These are phyloP conservation scores for Aspergillus glaucus DNA, from an alignment of 2,329 filamentous ascomycete genomes.

Conservation along the genomic window DNA sequence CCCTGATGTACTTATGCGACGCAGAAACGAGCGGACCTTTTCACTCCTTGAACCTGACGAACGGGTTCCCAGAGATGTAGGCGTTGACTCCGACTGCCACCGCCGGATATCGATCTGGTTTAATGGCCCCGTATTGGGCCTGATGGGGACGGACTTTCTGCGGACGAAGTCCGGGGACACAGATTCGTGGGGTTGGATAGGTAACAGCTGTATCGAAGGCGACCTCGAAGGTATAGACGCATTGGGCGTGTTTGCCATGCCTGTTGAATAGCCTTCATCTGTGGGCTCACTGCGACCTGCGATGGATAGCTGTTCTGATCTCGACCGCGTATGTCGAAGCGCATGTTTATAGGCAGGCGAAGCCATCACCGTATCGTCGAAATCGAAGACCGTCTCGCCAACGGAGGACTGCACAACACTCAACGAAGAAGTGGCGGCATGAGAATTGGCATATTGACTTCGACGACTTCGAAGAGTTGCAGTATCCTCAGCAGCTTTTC, in stretches of 20 bases:
- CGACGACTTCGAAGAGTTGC: slow-evolving; percentile 24
- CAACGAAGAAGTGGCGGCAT: slow-evolving; percentile 19
- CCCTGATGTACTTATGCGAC: slow-evolving; percentile 9
- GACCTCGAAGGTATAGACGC: slow-evolving; percentile 6
- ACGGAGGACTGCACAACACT: slow-evolving; percentile 19
- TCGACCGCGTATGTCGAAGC: slow-evolving; percentile 9
- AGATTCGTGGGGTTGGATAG: slow-evolving; percentile 10
- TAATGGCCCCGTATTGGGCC: slow-evolving; percentile 3
- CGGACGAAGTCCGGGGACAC: slow-evolving; percentile 10
- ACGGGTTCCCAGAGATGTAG: slow-evolving; percentile 1
- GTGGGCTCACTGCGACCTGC: slow-evolving; percentile 9
- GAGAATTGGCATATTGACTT: slow-evolving; percentile 20
- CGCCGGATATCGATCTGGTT: slow-evolving; percentile 9
- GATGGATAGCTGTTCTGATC: slow-evolving; percentile 4
- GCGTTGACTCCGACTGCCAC: slow-evolving; percentile 14
- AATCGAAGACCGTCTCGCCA: slow-evolving; percentile 27
- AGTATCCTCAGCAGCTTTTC: slow-evolving; percentile 32
- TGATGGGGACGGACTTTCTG: slow-evolving; percentile 14
- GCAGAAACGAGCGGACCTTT: slow-evolving; percentile 13
- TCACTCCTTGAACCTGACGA: slow-evolving; percentile 15
- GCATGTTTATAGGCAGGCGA: slow-evolving; percentile 20
- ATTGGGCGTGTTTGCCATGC: slow-evolving; percentile 10
- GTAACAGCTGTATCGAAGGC: slow-evolving; percentile 6
- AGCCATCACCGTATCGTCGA: slow-evolving; percentile 23
- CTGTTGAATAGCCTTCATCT: slow-evolving; percentile 25